Evolutionary conservation across 1,139 yeast species (phyloP), one percentile per base, ranked within the genome.

Genomic region (Candida sojae): DNA sequence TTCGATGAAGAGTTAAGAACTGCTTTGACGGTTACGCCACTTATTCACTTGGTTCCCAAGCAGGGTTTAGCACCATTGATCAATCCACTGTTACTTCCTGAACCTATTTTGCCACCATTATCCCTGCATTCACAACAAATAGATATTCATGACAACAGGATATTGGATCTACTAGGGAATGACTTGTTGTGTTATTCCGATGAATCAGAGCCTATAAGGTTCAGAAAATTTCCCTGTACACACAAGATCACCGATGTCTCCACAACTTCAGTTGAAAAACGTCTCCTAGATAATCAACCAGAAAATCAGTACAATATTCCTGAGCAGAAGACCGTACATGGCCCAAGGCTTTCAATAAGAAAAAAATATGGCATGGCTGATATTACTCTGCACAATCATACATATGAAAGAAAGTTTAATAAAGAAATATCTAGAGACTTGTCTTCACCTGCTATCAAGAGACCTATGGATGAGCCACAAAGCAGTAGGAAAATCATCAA

Each of bases 41-140:
- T 70, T 12, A 49, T 60, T 13, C 70, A 66, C 47, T 54, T 69
- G 12, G 50, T 69, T 11, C 73, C 74, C 6, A 62, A 57, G 25
- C 72, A 67, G 43, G 64, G 58, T 30, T 32, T 67, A 6, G 64
- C 64, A 2, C 62, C 68, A 0, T 49, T 64, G 17, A 48, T 64
- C 6, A 48, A 41, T 17, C 43, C 43, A 8, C 43, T 31, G 43
- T 2, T 25, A 28, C 21, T 39, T 30, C 44, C 53, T 7, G 49
- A 32, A 36, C 42, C 50, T 28, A 46, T 43, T 2, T 47, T 45
- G 3, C 11, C 41, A n/a, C 31, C 45, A 4, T 43, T 32, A 46
- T 43, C 8, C 13, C 40, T 12, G 40, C 11, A 25, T 28, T 7
- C 28, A 39, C 26, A 40, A 17, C 13, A 31, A 29, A 29, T 50